Base-by-base conservation (phyloP, 148 eudicot genomes). In the Dysphania ambrosioides region DNA sequence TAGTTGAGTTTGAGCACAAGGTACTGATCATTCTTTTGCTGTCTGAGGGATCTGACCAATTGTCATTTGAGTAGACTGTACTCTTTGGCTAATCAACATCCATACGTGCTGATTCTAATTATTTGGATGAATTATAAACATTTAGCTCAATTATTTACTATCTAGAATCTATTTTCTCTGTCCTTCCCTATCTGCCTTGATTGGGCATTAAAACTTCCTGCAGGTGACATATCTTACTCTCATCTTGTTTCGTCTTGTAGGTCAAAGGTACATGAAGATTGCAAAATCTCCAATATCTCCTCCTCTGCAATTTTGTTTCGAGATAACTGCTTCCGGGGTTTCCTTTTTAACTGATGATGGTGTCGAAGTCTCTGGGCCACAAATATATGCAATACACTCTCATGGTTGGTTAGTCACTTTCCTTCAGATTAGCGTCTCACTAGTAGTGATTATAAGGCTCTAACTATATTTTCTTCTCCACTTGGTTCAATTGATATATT, bases 231-330 rank as follows among this genome's bases (percentile, higher is more conserved):
- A 2, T 36, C 40, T 36, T 36, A 36, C 40, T 36, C 68, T 72
- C 12, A 16, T 57, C 41, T 71, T 71, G 24, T 55, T 30, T 70
- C 23, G 47, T 77, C 70, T 51, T 36, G 40, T 4, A 93, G 98
- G 98, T 81, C 82, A 81, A 65, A 85, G 93, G 84, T 83, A 86
- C 75, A 86, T 93, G 73, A 93, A 93, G 90, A 82, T 93, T 63
- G 96, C 98, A 67, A 93, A 93, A 80, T 93, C 96, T 81, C 95
- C 98, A 62, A 80, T 93, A 24, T 93, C 96, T 75, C 98, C 98
- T 44, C 91, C 98, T 56, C 41, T 90, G 70, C 87, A 82, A 70
- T 90, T 93, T 71, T 83, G 80, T 42, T 90, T 82, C 72, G 80
- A 77, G 68, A 89, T 92, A 77, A 87, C 79, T 57, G 78, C 96